Conservation (phyloP, 257 asterid species). For the Lantana camara region DNA sequence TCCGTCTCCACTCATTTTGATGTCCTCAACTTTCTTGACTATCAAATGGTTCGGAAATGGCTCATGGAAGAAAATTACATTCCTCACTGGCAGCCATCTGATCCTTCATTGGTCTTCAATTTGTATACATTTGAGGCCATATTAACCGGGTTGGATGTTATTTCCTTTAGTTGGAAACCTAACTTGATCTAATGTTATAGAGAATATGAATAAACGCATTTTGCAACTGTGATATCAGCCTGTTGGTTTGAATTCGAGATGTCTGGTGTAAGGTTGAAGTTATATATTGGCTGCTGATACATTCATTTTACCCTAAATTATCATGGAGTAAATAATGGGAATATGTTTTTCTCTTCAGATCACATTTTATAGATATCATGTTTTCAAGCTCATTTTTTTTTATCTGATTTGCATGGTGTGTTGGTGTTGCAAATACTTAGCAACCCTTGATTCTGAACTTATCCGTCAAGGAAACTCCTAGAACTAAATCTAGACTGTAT, state of each 20-base stretch:
- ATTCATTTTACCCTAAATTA: constrained; percentile 1
- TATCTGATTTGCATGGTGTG: neutral
- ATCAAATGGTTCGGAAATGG: constrained; percentile 5
- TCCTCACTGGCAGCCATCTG: neutral
- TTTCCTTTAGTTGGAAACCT: neutral
- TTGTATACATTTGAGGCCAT: neutral
- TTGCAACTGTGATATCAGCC: neutral
- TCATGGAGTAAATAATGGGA: neutral
- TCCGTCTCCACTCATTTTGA: constrained; percentile 12
- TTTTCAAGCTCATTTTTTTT: constrained; percentile 1
- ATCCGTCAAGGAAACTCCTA: no score
- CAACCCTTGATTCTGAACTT: neutral
- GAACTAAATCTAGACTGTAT: neutral
- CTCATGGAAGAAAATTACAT: constrained; percentile 1
- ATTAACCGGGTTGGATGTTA: neutral
- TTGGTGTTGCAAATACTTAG: neutral
- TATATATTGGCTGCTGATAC: neutral
- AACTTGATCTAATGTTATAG: constrained; percentile 9
- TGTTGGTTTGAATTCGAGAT: constrained; percentile 4
- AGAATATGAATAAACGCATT: neutral
- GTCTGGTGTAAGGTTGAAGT: constrained; percentile 9
- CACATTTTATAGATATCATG: constrained; percentile 18
- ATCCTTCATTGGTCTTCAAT: constrained; percentile 1
- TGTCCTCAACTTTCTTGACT: constrained; percentile 7
- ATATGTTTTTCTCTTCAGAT: constrained; percentile 1